Evolutionary conservation across 371 early-diverging fungal genomes (phyloP), one percentile per base, ranked within the genome.

Genomic region (Nosema granulosis): DNA sequence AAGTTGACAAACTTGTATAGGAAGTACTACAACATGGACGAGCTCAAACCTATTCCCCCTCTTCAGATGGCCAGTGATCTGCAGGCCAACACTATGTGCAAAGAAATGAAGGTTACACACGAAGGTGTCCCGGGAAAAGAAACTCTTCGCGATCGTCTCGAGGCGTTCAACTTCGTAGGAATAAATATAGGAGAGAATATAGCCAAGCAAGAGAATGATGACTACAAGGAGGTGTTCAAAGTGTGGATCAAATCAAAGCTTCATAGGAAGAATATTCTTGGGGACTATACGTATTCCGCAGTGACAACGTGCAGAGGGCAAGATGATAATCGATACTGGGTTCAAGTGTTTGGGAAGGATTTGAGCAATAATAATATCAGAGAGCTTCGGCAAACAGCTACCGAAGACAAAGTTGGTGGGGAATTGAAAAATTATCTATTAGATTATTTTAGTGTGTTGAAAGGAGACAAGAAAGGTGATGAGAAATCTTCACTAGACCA

Each of bases 171-270:
- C 24, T 77, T 80, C 57, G 62, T 77, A 28, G 80, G 78, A 34
- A 75, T 76, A 54, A 82, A 80, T 62, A 81, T 83, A 20, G 86
- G 84, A 18, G 83, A 83, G 63, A 86, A 83, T 68, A 79, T 80
- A 49, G 83, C 82, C 16, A 76, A 74, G 71, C 80, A 83, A 61
- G 72, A 83, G 29, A 61, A 74, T 34, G 77, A 81, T 54, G 77
- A 82, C 52, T 82, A 76, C 68, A 58, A 69, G 54, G 83, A 79
- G 35, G 78, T 83, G 1, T 69, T 74, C 37, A 73, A 76, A 35
- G 54, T 78, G 0, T 86, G 86, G 86, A 72, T 70, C 13, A 70
- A 66, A 29, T 81, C 82, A 35, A 38, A 70, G 24, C 68, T 74
- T 4, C 86, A 86, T 77, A 74, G 67, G 49, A 82, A 83, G 61